A percentile compares a stretch with the other conserved stretches of the same genome.
phyloP scores from a whole-genome alignment of 192 early-diverging fungal species.

The Ambispora gerdemannii region DNA sequence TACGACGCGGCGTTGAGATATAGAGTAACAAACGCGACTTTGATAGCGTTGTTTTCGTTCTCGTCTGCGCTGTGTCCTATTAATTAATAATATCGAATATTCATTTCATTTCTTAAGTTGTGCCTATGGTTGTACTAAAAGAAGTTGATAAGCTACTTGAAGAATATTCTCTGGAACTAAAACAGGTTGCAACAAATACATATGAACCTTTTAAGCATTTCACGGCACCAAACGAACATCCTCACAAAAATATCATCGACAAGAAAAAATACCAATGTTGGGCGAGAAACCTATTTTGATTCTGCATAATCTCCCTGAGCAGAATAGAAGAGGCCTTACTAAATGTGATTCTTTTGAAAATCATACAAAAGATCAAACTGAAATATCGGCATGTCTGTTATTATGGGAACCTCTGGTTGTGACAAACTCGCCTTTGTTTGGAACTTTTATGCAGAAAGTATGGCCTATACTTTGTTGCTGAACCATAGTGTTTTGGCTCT shows the following conservation, averaged over 20 bases:
- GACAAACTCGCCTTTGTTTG: background rate
- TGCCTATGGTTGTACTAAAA: too few species aligned
- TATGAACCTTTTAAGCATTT: too few species aligned
- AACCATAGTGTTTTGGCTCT: background rate
- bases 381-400: background rate
- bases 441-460: background rate
- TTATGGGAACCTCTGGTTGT: background rate
- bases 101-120: too few species aligned
- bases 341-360: background rate
- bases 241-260: background rate
- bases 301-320: background rate
- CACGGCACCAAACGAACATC: too few species aligned
- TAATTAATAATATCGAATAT: too few species aligned
- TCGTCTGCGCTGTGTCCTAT: too few species aligned
- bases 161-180: too few species aligned
- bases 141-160: too few species aligned
- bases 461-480: conserved; percentile 1
- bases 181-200: too few species aligned
- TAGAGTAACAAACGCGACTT: too few species aligned
- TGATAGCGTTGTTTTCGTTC: too few species aligned
- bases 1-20: too few species aligned
- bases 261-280: background rate
- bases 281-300: background rate
- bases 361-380: background rate
- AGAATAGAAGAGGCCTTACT: background rate